Evolutionary conservation across 768 basidiomycete genomes (phyloP), one percentile per base, ranked within the genome.

Genomic region (Wakefieldia striispora): DNA sequence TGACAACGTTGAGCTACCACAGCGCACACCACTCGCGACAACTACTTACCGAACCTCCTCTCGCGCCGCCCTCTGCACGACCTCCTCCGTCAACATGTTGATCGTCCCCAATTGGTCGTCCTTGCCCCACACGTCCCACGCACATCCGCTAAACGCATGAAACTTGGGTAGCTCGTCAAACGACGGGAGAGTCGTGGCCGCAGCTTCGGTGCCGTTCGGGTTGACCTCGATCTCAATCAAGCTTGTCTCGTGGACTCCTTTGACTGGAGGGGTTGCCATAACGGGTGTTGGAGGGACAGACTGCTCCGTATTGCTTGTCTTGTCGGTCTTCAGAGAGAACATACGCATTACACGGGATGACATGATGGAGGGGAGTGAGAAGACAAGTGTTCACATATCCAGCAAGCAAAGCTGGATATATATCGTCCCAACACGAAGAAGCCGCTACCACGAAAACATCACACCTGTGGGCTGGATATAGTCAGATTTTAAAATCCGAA

Each of bases 31-130:
- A 33, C 9, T 35, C 46, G 11, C 4, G 33, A 38, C 14, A 7
- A 31, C 23, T 42, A 76, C 80, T 51, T 63, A 79, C 79, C 69
- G 70, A 40, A 86, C 77, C 61, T 85, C 82, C 57, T 82, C 80
- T 23, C 66, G 61, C 14, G 81, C 80, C 14, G 82, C 78, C 36
- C 67, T 66, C 56, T 76, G 72, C n/a, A 86, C 81, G n/a, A 84
- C 75, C 11, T 78, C 76, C 19, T 78, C 76, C 2, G 85, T 85
- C 33, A 87, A 63, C 42, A 86, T 53, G 59, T 86, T 86, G 34
- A 86, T 70, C 6, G 83, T 86, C 2, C 85, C 85, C 17, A 86
- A 71, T 57, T 86, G 72, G 53, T 87, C 85, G 17, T 80, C 76
- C 33, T 73, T 65, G 21, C 84, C 84, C 83, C 83, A 86, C 10